Percentiles rank a stretch among this genome's conserved stretches.
phyloP scores from a whole-genome alignment of 1,139 yeast genomes.

The Suhomyces terraborum region DNA sequence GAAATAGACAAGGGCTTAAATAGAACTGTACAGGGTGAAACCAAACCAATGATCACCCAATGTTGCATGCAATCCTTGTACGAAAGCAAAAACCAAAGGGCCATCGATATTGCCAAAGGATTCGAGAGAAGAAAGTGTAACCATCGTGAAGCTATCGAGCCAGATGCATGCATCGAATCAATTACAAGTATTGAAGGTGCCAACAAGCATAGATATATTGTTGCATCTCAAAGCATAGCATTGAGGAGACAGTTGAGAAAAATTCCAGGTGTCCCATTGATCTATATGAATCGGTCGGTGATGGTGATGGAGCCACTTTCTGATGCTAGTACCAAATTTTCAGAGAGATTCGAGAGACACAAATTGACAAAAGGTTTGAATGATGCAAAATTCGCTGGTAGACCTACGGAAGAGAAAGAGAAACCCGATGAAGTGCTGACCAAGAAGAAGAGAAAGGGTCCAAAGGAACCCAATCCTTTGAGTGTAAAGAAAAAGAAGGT shows the following conservation, averaged over 20 bases:
- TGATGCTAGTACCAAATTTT: slow-evolving; percentile 61
- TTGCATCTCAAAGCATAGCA: slow-evolving; percentile 77
- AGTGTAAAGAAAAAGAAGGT: slow-evolving; percentile 72
- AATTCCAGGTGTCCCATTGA: slow-evolving; percentile 87
- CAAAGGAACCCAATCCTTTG: slow-evolving; percentile 79
- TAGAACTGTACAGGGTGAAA: slow-evolving; percentile 81
- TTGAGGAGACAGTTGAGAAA: slow-evolving; percentile 67
- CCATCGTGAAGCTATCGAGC: slow-evolving; percentile 64
- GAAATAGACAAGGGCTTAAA: slow-evolving; percentile 76
- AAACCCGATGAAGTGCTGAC: slow-evolving; percentile 20
- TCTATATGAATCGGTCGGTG: slow-evolving; percentile 86
- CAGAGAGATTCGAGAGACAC: slow-evolving; percentile 55
- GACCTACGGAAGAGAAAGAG: slow-evolving; percentile 12
- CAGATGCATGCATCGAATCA: slow-evolving; percentile 74
- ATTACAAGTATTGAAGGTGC: slow-evolving; percentile 70
- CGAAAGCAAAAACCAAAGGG: slow-evolving; percentile 65
- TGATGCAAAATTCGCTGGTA: slow-evolving; percentile 46
- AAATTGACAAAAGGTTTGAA: slow-evolving; percentile 82
- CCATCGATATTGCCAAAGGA: slow-evolving; percentile 75
- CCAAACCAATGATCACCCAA: slow-evolving; percentile 94
- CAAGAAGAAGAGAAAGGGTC: slow-evolving; percentile 61
- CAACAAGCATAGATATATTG: slow-evolving; percentile 87
- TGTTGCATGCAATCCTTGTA: slow-evolving; percentile 91
- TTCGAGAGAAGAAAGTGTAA: slow-evolving; percentile 79
- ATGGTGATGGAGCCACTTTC: slow-evolving; percentile 96